These are phyloP conservation scores for Gossypium laxum DNA, from an alignment of 441 rosid species.

Conservation along the genomic window DNA sequence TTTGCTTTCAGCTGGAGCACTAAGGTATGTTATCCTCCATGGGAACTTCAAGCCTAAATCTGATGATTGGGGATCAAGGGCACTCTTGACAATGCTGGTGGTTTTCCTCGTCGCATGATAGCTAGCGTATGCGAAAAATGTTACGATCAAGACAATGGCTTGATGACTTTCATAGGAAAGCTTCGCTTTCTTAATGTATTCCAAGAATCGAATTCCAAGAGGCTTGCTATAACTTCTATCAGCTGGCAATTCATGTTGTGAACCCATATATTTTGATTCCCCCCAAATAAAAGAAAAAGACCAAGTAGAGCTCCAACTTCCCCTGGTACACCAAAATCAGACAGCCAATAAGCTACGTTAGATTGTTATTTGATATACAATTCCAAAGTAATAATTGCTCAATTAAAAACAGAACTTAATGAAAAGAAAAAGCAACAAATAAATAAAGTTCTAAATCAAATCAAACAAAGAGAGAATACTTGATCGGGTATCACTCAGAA, in stretches of 20 bases:
- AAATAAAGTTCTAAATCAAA: neutral
- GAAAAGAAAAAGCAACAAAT: neutral
- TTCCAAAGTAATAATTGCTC: neutral
- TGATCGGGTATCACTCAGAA: neutral
- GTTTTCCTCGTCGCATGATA: conserved; percentile 81
- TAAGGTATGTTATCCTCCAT: conserved; percentile 23
- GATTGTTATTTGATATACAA: neutral
- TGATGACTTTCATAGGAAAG: conserved; percentile 61
- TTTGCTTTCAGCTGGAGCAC: conserved; percentile 19
- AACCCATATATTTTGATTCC: conserved; percentile 38
- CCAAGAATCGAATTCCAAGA: conserved; percentile 50
- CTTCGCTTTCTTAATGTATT: conserved; percentile 31
- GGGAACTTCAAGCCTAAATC: conserved; percentile 36
- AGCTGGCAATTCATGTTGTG: conserved; percentile 24
- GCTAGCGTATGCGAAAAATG: conserved; percentile 66
- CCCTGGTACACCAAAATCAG: conserved; percentile 11
- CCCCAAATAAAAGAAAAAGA: conserved; percentile 9
- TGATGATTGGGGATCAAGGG: conserved; percentile 70
- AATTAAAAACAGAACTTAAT: neutral
- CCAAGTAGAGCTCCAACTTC: conserved; percentile 8
- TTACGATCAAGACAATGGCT: conserved; percentile 68
- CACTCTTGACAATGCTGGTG: conserved; percentile 78
- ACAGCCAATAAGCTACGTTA: conserved; percentile 14
- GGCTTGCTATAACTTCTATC: conserved; percentile 33
- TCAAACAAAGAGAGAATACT: neutral